Percentiles rank a stretch among this genome's conserved stretches.
Conservation (phyloP, 2,329 filamentous ascomycete species). For the Cryoendolithus antarcticus region DNA sequence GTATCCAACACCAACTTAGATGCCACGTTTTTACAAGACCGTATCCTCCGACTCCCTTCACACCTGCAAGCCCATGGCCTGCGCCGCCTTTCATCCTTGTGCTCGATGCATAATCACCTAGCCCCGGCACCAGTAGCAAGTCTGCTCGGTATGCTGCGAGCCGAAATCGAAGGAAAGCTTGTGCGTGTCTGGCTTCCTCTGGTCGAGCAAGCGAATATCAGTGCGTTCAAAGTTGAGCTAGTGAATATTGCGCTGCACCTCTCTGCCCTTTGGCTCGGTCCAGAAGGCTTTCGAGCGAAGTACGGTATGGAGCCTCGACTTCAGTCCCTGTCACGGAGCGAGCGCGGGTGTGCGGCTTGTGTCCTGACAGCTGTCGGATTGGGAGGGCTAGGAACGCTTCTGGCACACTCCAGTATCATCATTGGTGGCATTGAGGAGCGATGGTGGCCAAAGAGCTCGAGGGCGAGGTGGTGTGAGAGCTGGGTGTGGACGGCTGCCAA, state of each 20-base stretch:
- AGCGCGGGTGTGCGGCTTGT: slow-evolving; percentile 14
- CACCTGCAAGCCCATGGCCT: slow-evolving; percentile 10
- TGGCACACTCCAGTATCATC: slow-evolving; percentile 12
- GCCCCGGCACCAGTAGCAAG: slow-evolving; percentile 11
- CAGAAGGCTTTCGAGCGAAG: slow-evolving; percentile 3
- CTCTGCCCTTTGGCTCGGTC: slow-evolving; percentile 9
- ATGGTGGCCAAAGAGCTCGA: slow-evolving; percentile 15
- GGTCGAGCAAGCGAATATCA: slow-evolving; percentile 1
- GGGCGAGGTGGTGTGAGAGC: slow-evolving; percentile 13
- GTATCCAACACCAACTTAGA: neutral
- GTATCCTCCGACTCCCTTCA: slow-evolving; percentile 11
- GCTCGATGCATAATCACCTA: slow-evolving; percentile 12
- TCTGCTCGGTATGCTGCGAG: slow-evolving; percentile 9
- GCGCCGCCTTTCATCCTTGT: slow-evolving; percentile 9
- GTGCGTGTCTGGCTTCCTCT: slow-evolving; percentile 6
- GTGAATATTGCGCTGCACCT: slow-evolving; percentile 5
- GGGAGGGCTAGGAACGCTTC: slow-evolving; percentile 6
- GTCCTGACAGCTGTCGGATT: slow-evolving; percentile 5
- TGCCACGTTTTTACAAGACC: neutral
- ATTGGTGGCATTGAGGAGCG: slow-evolving; percentile 11
- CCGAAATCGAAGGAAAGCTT: slow-evolving; percentile 6
- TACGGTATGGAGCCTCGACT: slow-evolving; percentile 2
- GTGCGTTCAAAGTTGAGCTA: slow-evolving; percentile 2
- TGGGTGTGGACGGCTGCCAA: slow-evolving; percentile 8
- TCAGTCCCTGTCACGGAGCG: neutral